Evolutionary conservation across 1,284 basidiomycete species (phyloP), one percentile per base, ranked within the genome.

Genomic region (Ustilago sp.): DNA sequence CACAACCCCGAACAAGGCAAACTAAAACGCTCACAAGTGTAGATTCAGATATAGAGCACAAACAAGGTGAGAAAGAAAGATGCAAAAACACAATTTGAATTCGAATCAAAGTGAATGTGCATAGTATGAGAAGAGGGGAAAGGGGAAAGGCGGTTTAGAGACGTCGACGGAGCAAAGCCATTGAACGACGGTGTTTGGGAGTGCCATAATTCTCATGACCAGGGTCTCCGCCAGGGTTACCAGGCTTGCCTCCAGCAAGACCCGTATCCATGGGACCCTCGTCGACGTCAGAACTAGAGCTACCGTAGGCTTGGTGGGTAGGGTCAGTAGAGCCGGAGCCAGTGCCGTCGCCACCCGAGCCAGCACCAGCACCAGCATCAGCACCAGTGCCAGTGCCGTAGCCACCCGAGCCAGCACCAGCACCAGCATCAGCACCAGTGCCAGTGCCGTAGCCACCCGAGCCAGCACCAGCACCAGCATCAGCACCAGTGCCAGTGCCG

Each of bases 111-210:
- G 19, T 38, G 43, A 45, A 19, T 35, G 51, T 54, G 23, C 13
- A 11, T 31, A 3, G 31, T 19, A 9, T 47, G n/a, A 47, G 19
- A 19, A 19, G 19, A 19, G 19, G 7, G 31, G 12, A 32, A 39
- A 23, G 19, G 34, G 23, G 12, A 17, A 11, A 12, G 12, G 12
- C 32, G 17, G 6, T 23, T 51, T 28, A 32, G 41, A 4, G 43
- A 32, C 57, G 61, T 52, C 59, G 66, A 50, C 66, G 66, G 32
- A 35, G 64, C 1, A 3, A 2, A n/a, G 50, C 47, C 60, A 68
- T 59, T 17, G 66, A 47, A 36, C 66, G 66, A 19, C 64, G 64
- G 32, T 66, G 59, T 45, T 59, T 54, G 28, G n/a, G 3, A 23
- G 32, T 43, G 15, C 43, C 41, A 38, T 19, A 12, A 19, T 3